Evolutionary conservation across 2,329 filamentous ascomycete genomes (phyloP).

Genomic region (Phyllachora maydis): DNA sequence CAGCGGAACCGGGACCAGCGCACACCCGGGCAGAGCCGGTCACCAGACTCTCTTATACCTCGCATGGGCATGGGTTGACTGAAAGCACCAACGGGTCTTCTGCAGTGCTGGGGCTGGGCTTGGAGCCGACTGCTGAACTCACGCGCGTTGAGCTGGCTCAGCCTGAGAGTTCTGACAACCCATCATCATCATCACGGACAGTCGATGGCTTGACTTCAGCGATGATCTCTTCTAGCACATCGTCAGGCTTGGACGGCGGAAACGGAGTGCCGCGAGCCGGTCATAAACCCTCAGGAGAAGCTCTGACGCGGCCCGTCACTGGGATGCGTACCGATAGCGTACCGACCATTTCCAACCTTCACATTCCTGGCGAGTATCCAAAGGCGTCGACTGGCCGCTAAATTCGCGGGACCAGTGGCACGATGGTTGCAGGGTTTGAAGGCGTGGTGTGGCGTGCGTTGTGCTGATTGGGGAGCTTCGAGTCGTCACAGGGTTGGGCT

Average conservation of each 20-base stretch:
- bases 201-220: background rate
- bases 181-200: background rate
- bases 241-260: background rate
- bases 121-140: too few species aligned
- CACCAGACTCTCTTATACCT: background rate
- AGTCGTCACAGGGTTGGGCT: too few species aligned
- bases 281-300: background rate
- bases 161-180: too few species aligned
- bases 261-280: background rate
- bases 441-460: too few species aligned
- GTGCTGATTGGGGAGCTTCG: too few species aligned
- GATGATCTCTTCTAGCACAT: background rate
- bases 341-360: slow-evolving; percentile 40
- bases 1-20: background rate
- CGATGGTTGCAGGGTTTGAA: too few species aligned
- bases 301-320: slow-evolving; percentile 2
- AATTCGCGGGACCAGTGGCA: too few species aligned
- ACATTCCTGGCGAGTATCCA: slow-evolving; percentile 50
- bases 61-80: background rate
- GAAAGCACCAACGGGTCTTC: too few species aligned
- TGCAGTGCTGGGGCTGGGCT: too few species aligned
- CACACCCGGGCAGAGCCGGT: background rate
- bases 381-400: too few species aligned
- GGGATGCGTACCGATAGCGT: slow-evolving; percentile 18
- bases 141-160: too few species aligned